These are phyloP conservation scores for Nakazawaea ambrosiae DNA, from an alignment of 805 yeast genomes.

Conservation along the genomic window DNA sequence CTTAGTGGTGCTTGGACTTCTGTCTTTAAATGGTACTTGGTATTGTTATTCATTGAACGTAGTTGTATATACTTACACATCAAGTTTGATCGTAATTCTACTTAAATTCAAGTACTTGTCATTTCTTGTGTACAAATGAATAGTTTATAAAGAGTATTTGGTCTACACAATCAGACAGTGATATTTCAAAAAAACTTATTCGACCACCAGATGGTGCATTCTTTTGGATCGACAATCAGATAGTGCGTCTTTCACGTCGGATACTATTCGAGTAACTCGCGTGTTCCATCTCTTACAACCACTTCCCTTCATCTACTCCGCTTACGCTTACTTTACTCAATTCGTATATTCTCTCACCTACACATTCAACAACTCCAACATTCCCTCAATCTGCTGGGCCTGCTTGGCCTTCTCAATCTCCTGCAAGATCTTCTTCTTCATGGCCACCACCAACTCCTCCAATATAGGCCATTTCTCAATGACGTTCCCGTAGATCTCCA, in stretches of 20 bases:
- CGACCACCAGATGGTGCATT: no score
- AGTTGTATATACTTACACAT: no score
- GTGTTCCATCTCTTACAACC: conserved; percentile 13
- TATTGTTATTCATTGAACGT: no score
- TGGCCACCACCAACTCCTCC: conserved; percentile 59
- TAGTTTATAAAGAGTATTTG: background rate
- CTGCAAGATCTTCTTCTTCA: conserved; percentile 52
- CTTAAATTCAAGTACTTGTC: no score
- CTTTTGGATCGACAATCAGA: no score
- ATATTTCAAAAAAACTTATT: no score
- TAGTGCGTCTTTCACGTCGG: no score
- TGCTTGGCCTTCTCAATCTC: conserved; percentile 80
- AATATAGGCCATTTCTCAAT: conserved; percentile 71
- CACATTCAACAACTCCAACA: conserved; percentile 79
- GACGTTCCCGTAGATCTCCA: conserved; percentile 70
- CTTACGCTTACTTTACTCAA: background rate
- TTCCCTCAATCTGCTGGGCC: conserved; percentile 86
- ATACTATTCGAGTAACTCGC: no score
- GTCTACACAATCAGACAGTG: background rate
- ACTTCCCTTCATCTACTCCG: conserved; percentile 1
- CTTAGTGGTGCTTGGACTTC: no score
- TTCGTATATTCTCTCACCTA: conserved; percentile 21
- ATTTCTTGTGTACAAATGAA: no score
- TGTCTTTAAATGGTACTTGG: no score
- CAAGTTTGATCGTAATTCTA: no score